Evolutionary conservation across 495 filamentous ascomycete genomes (phyloP).

Genomic region (Sabuloglossum arenarium): DNA sequence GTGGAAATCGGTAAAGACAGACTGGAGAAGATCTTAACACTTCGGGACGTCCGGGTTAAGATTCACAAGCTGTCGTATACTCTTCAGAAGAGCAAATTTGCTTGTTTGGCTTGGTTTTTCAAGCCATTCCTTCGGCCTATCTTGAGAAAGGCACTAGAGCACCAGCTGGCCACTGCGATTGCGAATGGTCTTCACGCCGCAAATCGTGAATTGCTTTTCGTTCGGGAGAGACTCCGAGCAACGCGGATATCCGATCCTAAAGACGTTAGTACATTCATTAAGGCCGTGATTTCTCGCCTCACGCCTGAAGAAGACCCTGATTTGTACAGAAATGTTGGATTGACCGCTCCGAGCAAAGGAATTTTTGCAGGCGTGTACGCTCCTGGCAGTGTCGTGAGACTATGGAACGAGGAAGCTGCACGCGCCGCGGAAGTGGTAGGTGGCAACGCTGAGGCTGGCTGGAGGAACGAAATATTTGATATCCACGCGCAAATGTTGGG

Average conservation of each 20-base stretch:
- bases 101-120: conserved; percentile 57
- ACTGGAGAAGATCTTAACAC: conserved; percentile 60
- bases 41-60: conserved; percentile 50
- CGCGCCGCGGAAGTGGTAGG: conserved; percentile 42
- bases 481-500: conserved; percentile 17
- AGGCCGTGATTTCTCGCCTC: conserved; percentile 55
- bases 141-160: conserved; percentile 57
- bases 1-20: conserved; percentile 55
- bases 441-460: conserved; percentile 43
- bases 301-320: conserved; percentile 51
- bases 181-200: conserved; percentile 43
- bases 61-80: conserved; percentile 76
- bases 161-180: conserved; percentile 52
- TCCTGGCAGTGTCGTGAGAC: conserved; percentile 66
- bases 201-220: conserved; percentile 73
- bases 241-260: conserved; percentile 64
- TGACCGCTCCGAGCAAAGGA: conserved; percentile 37
- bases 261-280: conserved; percentile 60
- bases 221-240: conserved; percentile 66
- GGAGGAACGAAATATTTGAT: conserved; percentile 79
- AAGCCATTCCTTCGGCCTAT: conserved; percentile 70
- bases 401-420: conserved; percentile 64
- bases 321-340: conserved; percentile 45
- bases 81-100: conserved; percentile 52
- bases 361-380: conserved; percentile 72